Conservation (phyloP, 2,329 filamentous ascomycete genomes). For the Aspergillus candidus region DNA sequence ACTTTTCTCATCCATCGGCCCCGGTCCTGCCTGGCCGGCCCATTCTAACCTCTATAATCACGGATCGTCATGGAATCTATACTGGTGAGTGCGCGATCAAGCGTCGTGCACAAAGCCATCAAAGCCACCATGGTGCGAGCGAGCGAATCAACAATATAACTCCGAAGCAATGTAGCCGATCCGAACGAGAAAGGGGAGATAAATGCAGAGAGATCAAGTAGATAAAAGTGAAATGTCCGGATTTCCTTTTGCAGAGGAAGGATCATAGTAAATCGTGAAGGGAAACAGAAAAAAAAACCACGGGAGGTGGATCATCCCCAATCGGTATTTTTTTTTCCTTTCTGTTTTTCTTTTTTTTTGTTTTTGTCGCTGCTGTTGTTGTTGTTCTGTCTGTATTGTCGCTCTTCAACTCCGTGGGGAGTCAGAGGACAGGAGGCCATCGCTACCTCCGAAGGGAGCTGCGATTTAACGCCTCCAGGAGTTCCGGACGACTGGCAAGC, state of each 20-base stretch:
- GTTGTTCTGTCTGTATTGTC: neutral
- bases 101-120: constrained; percentile 16
- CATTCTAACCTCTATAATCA: constrained; percentile 19
- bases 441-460: constrained; percentile 59
- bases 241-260: constrained; percentile 9
- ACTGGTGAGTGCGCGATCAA: constrained; percentile 13
- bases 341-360: neutral
- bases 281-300: constrained; percentile 5
- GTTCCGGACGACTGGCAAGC: constrained; percentile 72
- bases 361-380: no score
- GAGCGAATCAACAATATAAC: constrained; percentile 14
- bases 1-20: constrained; percentile 15
- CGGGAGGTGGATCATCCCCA: neutral
- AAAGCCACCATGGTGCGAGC: constrained; percentile 13
- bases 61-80: constrained; percentile 18
- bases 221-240: constrained; percentile 7
- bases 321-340: no score
- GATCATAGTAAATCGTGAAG: constrained; percentile 22
- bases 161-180: constrained; percentile 14
- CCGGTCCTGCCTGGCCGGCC: constrained; percentile 12
- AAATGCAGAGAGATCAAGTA: constrained; percentile 1
- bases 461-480: constrained; percentile 77
- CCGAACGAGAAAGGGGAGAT: constrained; percentile 8
- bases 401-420: neutral
- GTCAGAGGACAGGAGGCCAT: constrained; percentile 6